Evolutionary conservation across 768 basidiomycete species (phyloP), one percentile per base, ranked within the genome.

Genomic region (Mycena rosella): DNA sequence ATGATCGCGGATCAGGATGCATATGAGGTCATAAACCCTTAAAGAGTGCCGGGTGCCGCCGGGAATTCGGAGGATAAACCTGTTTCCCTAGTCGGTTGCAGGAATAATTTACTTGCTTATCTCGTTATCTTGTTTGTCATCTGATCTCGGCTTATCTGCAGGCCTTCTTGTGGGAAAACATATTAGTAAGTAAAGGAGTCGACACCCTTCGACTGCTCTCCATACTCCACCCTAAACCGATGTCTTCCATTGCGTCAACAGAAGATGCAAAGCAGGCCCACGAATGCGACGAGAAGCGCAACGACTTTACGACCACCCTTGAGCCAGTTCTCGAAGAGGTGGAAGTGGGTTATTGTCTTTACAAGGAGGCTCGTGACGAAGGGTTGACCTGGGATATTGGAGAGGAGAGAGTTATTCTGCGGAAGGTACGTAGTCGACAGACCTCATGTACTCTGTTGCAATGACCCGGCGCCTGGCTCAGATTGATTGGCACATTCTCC

Each of bases 401-500:
- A n/a, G 68, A 72, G 27, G 71, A 72, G 38, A 32, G 56, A 36
- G 54, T 10, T 7, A 36, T 72, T 36, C 32, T 59, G 26, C 67
- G 71, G 40, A 77, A 75, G 71, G 66, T 67, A 26, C 14, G 60
- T 26, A 4, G 11, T 40, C 42, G 5, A n/a, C n/a, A 22, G 5
- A 26, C 29, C 3, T 22, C 6, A 32, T 36, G 30, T 1, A 18
- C 29, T 6, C 26, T 15, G 22, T 17, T n/a, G 14, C 10, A 18
- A 9, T 30, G 7, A 27, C 27, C 34, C 24, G n/a, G n/a, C 0
- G 34, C 4, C 17, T 7, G n/a, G 11, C 20, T 36, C 15, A 67
- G 66, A 76, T 79, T 44, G 77, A 78, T 67, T 32, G 63, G 9
- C 71, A 67, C 26, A 77, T 79, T 38, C 63, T 79, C 8, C 76